Conservation (phyloP, 768 basidiomycete species). For the Boletales sp. region DNA sequence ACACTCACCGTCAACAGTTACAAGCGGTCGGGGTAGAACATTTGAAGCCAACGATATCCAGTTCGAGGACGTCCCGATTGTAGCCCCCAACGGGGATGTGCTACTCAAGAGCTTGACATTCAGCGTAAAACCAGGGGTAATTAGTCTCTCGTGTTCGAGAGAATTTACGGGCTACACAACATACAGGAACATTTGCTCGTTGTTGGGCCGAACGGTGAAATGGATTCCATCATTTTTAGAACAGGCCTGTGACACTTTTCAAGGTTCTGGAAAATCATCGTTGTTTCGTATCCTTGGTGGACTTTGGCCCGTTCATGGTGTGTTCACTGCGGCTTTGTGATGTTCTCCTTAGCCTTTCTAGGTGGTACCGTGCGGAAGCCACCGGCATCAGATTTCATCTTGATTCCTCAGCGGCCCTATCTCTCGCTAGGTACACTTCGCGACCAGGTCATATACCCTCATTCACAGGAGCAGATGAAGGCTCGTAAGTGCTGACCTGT, state of each 20-base stretch:
- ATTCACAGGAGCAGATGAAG: conserved; percentile 77
- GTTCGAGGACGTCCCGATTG: conserved; percentile 91
- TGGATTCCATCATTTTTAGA: neutral
- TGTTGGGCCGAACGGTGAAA: conserved; percentile 86
- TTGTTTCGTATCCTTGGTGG: conserved; percentile 96
- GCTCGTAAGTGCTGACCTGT: conserved; percentile 46
- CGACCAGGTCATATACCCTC: conserved; percentile 96
- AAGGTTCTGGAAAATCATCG: conserved; percentile 85
- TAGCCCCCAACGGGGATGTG: conserved; percentile 94
- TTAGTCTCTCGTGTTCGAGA: neutral
- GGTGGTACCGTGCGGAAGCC: conserved; percentile 87
- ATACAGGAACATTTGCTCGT: conserved; percentile 84
- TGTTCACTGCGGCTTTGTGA: neutral
- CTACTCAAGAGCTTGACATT: conserved; percentile 84
- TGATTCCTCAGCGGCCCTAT: conserved; percentile 96
- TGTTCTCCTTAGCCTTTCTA: conserved; percentile 16
- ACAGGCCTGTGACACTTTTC: neutral
- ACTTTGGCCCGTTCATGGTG: conserved; percentile 80
- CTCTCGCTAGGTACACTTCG: conserved; percentile 90
- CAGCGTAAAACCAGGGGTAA: conserved; percentile 81
- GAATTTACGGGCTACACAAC: neutral
- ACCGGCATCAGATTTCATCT: conserved; percentile 79
- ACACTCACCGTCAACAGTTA: conserved; percentile 45
- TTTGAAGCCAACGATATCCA: conserved; percentile 85
- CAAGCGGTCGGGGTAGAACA: conserved; percentile 73